Base-by-base conservation (phyloP, 2,329 filamentous ascomycete genomes). In the Raffaelea ambrosiae region DNA sequence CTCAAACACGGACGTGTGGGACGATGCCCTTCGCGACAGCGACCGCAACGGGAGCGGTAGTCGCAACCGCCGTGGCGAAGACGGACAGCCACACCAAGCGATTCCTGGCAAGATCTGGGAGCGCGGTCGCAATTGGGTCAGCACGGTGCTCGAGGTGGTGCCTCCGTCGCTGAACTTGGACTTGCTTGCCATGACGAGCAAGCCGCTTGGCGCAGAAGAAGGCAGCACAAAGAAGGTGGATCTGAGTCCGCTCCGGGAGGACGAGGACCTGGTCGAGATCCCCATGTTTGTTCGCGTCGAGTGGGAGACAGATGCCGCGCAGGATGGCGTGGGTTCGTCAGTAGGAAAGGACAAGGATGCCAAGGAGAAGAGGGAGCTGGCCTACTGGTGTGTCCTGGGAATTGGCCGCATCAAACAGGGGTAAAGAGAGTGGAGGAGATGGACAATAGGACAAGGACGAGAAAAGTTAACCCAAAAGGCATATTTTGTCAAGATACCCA, bases 31-130 rank as follows among this genome's bases (percentile, higher is more conserved):
- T 11, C 81, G 82, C 61, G 79, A 75, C 52, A 63, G 61, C 44
- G 61, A 62, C 20, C 54, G 59, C 43, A 62, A 62, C 63, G 60
- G 54, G 60, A 58, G 61, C 51, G 56, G 67, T 58, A 61, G 60
- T 53, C 63, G 62, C 63, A 60, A 55, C 61, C 59, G 61, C 8
- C 45, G 46, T 50, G 56, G 66, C 58, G 69, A 60, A 40, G 61
- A 58, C 22, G 60, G 62, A n/a, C 64, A 67, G 38, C 73, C 69
- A 44, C 76, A 80, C 43, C 81, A 80, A 59, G 79, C 86, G 16
- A 89, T 95, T 64, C 87, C 87, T 0, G 93, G 91, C 46, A 97
- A 97, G 66, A 83, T 97, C n/a, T 98, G 88, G 86, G 90, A 96
- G 54, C 79, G 84, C 47, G 91, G 90, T 0, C 76, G 90, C 33